phyloP scores from a whole-genome alignment of 345 rosid genomes.

The Eucalyptus albens region DNA sequence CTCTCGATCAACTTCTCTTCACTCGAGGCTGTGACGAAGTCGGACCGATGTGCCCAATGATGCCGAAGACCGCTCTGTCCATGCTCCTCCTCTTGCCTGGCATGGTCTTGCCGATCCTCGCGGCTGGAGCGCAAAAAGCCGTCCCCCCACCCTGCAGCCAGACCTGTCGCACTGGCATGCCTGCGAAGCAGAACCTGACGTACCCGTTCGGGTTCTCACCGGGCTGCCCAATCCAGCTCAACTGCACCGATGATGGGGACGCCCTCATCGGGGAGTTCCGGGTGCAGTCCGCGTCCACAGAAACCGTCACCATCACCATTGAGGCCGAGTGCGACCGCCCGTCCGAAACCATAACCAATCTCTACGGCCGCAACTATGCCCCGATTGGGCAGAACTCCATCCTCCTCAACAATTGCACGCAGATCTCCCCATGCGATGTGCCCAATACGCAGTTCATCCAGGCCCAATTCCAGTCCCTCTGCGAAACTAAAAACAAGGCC shows the following conservation, averaged over 20 bases:
- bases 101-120: no score
- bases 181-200: background rate
- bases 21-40: background rate
- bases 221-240: constrained; percentile 30
- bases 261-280: constrained; percentile 13
- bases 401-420: constrained; percentile 23
- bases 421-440: background rate
- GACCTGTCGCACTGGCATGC: constrained; percentile 9
- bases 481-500: background rate
- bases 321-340: constrained; percentile 36
- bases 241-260: constrained; percentile 11
- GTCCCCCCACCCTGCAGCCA: background rate
- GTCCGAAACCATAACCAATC: constrained; percentile 2
- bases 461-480: constrained; percentile 11
- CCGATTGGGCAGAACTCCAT: constrained; percentile 25
- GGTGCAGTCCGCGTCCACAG: background rate
- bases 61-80: background rate
- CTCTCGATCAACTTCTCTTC: background rate
- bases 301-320: constrained; percentile 13
- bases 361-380: constrained; percentile 24
- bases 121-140: rapidly evolving
- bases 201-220: constrained; percentile 64
- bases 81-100: background rate
- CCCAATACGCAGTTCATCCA: constrained; percentile 4
- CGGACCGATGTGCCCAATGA: background rate